A percentile compares a stretch with the other conserved stretches of the same genome.
These are phyloP conservation scores for Quercus rubra DNA, from an alignment of 306 rosid species.

Conservation along the genomic window DNA sequence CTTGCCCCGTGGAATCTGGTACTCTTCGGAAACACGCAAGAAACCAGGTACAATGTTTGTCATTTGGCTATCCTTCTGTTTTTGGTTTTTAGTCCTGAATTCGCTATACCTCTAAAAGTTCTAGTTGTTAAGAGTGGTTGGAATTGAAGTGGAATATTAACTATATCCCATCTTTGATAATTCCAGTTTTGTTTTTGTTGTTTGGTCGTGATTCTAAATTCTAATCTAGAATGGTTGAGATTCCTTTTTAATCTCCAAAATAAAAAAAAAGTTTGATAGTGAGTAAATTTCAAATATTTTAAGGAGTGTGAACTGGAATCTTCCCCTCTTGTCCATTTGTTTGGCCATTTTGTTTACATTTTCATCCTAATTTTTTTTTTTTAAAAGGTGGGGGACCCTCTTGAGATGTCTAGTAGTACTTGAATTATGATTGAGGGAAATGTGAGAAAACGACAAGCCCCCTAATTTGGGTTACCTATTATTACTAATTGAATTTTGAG, in stretches of 20 bases:
- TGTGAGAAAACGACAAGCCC: not conserved
- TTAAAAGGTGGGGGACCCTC: too few relatives aligned
- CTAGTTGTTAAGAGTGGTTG: constrained; percentile 28
- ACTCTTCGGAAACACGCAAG: constrained; percentile 27
- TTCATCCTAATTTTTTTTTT: too few relatives aligned
- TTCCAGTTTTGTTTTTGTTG: not conserved
- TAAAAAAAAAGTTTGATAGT: not conserved
- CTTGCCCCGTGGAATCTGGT: constrained; percentile 41
- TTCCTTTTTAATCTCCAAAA: not conserved
- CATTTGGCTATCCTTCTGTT: not conserved
- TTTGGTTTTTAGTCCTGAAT: not conserved
- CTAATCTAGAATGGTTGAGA: constrained; percentile 7
- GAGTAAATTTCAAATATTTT: not conserved
- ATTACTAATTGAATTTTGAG: not conserved
- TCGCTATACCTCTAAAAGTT: not conserved
- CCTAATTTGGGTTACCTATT: not conserved
- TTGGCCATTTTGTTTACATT: not conserved
- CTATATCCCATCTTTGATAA: not conserved
- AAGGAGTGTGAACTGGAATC: constrained; percentile 7
- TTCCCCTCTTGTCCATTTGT: constrained; percentile 3
- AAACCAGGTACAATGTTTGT: constrained; percentile 28
- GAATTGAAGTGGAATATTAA: constrained; percentile 27
- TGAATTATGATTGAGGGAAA: not conserved
- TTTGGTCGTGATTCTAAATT: not conserved
- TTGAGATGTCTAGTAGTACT: not conserved